Conservation (phyloP, 495 filamentous ascomycete species). For the Tuber borchii region DNA sequence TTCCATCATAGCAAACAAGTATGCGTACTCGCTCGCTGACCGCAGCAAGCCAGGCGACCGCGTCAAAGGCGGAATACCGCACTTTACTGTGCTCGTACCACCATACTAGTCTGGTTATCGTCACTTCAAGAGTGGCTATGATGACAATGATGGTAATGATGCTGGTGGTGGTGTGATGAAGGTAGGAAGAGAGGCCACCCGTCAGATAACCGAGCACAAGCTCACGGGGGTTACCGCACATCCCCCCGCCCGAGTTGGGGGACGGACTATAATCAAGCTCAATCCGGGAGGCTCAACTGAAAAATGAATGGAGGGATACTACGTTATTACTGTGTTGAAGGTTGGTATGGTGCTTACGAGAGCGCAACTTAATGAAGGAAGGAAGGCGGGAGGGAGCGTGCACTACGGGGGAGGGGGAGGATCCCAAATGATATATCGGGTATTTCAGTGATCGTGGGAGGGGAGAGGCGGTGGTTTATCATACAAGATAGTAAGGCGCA, state of each 20-base stretch:
- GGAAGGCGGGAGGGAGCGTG: not conserved
- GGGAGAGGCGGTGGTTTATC: not conserved
- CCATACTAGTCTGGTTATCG: not conserved
- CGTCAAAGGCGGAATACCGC: not conserved
- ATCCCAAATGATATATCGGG: not conserved
- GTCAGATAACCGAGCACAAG: not conserved
- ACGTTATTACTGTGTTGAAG: not conserved
- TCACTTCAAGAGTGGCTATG: not conserved
- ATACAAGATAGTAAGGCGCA: not conserved
- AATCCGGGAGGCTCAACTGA: not conserved
- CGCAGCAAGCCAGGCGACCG: not conserved
- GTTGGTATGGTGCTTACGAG: not conserved
- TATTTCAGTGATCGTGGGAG: not conserved
- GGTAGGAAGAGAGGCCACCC: not conserved
- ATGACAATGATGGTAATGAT: not conserved
- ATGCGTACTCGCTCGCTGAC: not conserved
- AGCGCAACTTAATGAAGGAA: not conserved
- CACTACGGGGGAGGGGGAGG: not conserved
- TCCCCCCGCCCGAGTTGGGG: not conserved
- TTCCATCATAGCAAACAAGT: not conserved
- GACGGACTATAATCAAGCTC: not conserved
- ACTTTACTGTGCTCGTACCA: not conserved
- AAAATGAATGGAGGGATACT: not conserved
- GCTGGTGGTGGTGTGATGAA: not conserved
- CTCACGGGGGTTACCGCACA: not conserved